Conservation (phyloP, 345 rosid species). For the Corymbia maculata region DNA sequence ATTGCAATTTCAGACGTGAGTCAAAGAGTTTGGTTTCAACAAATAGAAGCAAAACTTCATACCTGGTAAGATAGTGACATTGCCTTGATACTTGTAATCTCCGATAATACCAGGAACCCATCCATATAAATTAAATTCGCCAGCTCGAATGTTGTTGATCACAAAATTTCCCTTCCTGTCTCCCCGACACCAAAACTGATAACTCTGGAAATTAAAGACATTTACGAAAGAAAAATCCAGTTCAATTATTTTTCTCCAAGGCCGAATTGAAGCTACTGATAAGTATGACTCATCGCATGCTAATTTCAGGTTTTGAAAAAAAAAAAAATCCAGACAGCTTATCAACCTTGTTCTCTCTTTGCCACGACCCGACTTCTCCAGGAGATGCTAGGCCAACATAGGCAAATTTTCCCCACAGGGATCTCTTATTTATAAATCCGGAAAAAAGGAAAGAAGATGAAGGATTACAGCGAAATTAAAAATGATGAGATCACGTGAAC, state of each 20-base stretch:
- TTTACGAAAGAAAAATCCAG: background rate
- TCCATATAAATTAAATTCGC: slow-evolving; percentile 54
- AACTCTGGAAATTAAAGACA: slow-evolving; percentile 36
- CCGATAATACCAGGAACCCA: slow-evolving; percentile 75
- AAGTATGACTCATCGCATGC: background rate
- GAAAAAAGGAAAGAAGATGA: background rate
- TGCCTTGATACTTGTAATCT: slow-evolving; percentile 29
- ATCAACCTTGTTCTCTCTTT: slow-evolving; percentile 57
- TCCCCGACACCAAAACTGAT: slow-evolving; percentile 76
- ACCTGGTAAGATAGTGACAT: slow-evolving; percentile 49
- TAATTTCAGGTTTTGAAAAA: background rate
- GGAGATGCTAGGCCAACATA: slow-evolving; percentile 74
- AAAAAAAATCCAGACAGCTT: background rate
- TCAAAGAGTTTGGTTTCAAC: background rate
- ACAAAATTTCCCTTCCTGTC: slow-evolving; percentile 42
- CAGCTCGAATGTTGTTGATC: slow-evolving; percentile 49
- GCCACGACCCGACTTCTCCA: slow-evolving; percentile 85
- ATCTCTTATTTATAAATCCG: slow-evolving; percentile 19
- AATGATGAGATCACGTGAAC: background rate
- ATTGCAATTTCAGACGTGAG: background rate
- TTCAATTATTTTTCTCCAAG: background rate
- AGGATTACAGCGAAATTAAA: background rate
- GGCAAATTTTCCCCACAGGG: slow-evolving; percentile 29
- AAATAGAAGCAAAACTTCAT: background rate
- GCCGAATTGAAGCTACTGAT: background rate